Percentiles rank a stretch among this genome's conserved stretches.
These are phyloP conservation scores for Arabidopsis suecica DNA, from an alignment of 345 rosid species.

Conservation along the genomic window DNA sequence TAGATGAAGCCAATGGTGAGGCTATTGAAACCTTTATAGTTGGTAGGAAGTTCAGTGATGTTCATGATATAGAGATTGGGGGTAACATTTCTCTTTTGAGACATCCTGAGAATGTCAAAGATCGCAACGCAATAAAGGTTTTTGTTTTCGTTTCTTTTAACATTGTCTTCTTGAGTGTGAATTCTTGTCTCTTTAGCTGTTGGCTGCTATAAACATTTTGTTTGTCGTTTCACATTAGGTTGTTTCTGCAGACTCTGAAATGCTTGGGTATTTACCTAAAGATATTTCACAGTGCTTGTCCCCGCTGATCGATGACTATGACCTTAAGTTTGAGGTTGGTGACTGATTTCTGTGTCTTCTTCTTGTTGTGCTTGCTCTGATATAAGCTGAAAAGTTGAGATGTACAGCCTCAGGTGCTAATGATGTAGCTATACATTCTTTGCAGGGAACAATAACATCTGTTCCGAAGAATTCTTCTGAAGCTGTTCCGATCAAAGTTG, in stretches of 20 bases:
- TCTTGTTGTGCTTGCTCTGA: conserved; percentile 1
- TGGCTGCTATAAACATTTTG: neutral
- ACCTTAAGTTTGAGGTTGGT: conserved; percentile 70
- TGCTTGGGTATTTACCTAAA: conserved; percentile 85
- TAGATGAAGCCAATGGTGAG: conserved; percentile 46
- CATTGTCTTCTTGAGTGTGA: conserved; percentile 13
- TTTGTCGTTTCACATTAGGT: conserved; percentile 56
- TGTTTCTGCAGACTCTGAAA: conserved; percentile 58
- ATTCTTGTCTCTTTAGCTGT: conserved; percentile 3
- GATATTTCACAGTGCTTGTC: conserved; percentile 73
- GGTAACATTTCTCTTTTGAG: conserved; percentile 60
- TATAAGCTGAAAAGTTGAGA: conserved; percentile 18
- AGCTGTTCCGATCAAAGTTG: conserved; percentile 67
- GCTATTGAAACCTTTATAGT: conserved; percentile 75
- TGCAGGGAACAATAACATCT: conserved; percentile 73
- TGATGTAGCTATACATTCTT: conserved; percentile 12
- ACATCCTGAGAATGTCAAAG: conserved; percentile 76
- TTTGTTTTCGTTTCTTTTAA: conserved; percentile 3
- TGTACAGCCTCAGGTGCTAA: neutral
- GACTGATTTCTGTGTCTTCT: conserved; percentile 1
- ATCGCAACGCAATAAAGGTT: conserved; percentile 83
- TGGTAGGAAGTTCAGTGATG: conserved; percentile 80
- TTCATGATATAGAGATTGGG: conserved; percentile 58
- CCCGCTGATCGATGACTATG: conserved; percentile 66
- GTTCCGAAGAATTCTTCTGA: conserved; percentile 61